These are phyloP conservation scores for Ilyonectria mors-panacis DNA, from an alignment of 2,329 filamentous ascomycete species.

Conservation along the genomic window DNA sequence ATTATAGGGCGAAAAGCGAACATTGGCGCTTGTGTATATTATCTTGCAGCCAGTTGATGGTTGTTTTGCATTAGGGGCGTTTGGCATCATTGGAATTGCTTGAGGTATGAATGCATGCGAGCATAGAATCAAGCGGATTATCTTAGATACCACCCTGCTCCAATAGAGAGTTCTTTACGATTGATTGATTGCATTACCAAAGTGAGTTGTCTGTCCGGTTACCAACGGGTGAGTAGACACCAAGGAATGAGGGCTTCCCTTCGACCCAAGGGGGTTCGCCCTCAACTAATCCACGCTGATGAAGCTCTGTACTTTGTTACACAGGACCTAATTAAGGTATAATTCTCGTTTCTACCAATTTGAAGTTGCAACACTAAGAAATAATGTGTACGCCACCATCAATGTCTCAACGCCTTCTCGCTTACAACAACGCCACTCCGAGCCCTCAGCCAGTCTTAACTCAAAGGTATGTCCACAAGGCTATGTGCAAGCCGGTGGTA, in stretches of 20 bases:
- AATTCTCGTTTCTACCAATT: neutral
- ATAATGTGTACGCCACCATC: neutral
- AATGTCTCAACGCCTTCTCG: constrained; percentile 10
- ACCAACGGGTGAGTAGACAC: neutral
- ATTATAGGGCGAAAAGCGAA: neutral
- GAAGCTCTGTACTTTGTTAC: neutral
- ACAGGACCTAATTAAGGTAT: neutral
- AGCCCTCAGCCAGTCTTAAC: neutral
- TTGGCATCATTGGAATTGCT: constrained; percentile 30
- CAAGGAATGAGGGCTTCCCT: neutral
- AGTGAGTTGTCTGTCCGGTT: neutral
- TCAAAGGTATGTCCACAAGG: neutral
- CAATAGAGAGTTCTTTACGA: constrained; percentile 10
- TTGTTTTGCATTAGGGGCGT: constrained; percentile 40
- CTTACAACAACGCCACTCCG: constrained; percentile 1
- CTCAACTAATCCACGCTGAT: neutral
- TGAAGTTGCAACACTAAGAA: neutral
- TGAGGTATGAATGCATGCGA: constrained; percentile 23
- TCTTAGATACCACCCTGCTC: constrained; percentile 25
- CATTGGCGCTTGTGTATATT: neutral
- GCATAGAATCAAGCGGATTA: constrained; percentile 22
- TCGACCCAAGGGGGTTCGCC: neutral
- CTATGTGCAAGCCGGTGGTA: neutral
- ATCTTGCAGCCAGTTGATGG: neutral
- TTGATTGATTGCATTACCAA: neutral